phyloP scores from a whole-genome alignment of 305 asterid genomes.

The Stenogyne calaminthoides region DNA sequence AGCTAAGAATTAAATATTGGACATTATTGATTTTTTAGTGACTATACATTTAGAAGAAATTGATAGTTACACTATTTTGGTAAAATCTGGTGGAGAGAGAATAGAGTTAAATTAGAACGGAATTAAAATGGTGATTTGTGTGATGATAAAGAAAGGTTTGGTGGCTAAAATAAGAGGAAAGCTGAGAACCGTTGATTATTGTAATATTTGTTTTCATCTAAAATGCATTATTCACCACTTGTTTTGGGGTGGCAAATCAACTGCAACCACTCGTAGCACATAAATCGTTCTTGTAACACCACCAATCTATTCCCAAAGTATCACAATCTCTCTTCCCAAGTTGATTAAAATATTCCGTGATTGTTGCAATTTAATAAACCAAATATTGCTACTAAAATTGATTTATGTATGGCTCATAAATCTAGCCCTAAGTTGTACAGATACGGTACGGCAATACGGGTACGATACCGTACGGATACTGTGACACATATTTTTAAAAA shows the following conservation, averaged over 20 bases:
- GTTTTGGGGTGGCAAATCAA: not conserved
- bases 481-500: too few species aligned
- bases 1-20: too few species aligned
- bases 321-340: not conserved
- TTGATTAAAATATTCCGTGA: not conserved
- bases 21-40: too few species aligned
- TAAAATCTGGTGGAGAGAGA: too few species aligned
- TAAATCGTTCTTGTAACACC: not conserved
- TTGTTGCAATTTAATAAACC: not conserved
- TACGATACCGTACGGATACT: too few species aligned
- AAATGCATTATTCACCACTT: conserved; percentile 13
- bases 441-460: too few species aligned
- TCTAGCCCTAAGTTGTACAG: too few species aligned
- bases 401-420: not conserved
- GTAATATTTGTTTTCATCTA: not conserved
- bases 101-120: too few species aligned
- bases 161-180: conserved; percentile 22
- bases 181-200: not conserved
- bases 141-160: not conserved
- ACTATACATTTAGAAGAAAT: too few species aligned
- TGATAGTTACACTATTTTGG: too few species aligned
- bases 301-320: not conserved
- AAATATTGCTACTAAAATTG: not conserved
- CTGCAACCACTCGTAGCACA: not conserved
- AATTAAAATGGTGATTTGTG: too few species aligned